Base-by-base conservation (phyloP, 169 alveolate species). In the Cryptosporidium tyzzeri region DNA sequence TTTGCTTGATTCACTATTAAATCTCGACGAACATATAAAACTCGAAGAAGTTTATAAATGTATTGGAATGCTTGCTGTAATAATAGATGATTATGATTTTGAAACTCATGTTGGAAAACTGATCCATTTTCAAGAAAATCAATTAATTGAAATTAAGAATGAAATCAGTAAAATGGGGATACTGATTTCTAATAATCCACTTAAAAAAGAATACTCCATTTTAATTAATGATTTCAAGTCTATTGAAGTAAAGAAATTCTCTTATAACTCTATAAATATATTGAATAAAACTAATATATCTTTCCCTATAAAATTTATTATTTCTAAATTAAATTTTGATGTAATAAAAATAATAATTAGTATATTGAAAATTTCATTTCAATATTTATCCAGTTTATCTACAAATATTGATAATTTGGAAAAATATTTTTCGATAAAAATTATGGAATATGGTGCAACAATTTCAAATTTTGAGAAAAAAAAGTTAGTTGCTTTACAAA, bases 1-100 rank as follows among this genome's bases (percentile, higher is more conserved):
- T 18, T 51, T 71, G 12, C 16, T 53, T 5, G 69, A 71, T 7
- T 45, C 37, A 9, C 50, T 71, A 50, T 50, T 29, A 7, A 45
- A 18, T 29, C 10, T 16, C 16, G 12, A 9, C 29, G 70, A 50
- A 33, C 0, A 23, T 23, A 51, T 71, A 7, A 12, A 39, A 26
- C 50, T 48, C 33, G 50, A 71, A 29, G 69, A 71, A 29, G 48
- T 71, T 8, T 71, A 71, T 31, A 45, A 31, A 33, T 71, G 67
- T 55, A 71, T 71, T 48, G 85, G 85, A 16, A 53, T 45, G 37
- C 69, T 71, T 26, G 50, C 70, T 23, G 67, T 71, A 45, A 71
- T 71, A 23, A 51, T 21, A 33, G 53, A 71, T 29, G 85, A 71
- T 31, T 71, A 71, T 29, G 85, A 71, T 9, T 18, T 0, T 51